Percentiles rank a stretch among this genome's conserved stretches.
Evolutionary conservation across 2,329 filamentous ascomycete species (phyloP).

Genomic region (Chrysoporthe deuterocubensis): DNA sequence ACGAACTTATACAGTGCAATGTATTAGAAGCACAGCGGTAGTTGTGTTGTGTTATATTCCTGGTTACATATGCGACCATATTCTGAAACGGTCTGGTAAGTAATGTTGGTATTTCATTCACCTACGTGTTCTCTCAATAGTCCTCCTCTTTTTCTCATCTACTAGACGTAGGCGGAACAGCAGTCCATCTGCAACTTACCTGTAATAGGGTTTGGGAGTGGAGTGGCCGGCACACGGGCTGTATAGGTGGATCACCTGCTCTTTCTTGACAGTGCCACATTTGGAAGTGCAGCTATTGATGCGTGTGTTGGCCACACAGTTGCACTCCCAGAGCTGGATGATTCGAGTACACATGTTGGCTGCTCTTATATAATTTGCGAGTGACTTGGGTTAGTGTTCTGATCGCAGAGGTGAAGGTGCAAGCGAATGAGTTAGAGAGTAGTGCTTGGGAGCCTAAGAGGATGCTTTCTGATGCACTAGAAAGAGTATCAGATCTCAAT

Average conservation of each 20-base stretch:
- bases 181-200: neutral
- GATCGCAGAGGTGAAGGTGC: neutral
- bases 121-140: too few species aligned
- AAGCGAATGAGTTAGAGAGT: neutral
- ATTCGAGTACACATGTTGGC: neutral
- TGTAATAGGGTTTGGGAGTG: neutral
- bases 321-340: constrained; percentile 1
- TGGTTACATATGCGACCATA: too few species aligned
- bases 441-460: neutral
- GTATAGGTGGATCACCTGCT: neutral
- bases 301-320: neutral
- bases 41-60: too few species aligned
- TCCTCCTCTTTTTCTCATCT: too few species aligned
- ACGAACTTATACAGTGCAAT: too few species aligned
- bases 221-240: neutral
- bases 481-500: neutral
- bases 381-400: neutral
- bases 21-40: too few species aligned
- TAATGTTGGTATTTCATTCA: too few species aligned
- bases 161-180: too few species aligned
- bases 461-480: too few species aligned
- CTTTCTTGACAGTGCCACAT: neutral
- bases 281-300: neutral
- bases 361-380: neutral
- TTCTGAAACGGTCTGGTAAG: too few species aligned